These are phyloP conservation scores for Hermanozyma aechmeae DNA, from an alignment of 805 yeast genomes.

Conservation along the genomic window DNA sequence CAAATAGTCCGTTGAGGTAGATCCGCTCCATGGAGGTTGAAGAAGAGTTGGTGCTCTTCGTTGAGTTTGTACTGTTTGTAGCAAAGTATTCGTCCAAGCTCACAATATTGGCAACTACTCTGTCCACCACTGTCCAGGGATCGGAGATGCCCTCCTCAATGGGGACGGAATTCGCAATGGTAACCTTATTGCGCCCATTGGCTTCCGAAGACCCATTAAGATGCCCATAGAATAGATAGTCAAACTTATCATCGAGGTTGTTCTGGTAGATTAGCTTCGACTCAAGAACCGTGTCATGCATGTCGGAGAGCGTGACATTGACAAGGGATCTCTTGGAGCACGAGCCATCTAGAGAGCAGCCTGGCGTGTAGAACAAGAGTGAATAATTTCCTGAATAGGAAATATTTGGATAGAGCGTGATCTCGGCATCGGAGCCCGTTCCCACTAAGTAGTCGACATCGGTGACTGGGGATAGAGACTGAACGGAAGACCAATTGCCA, in stretches of 20 bases:
- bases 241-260: slow-evolving; percentile 73
- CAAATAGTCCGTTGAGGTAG: slow-evolving; percentile 69
- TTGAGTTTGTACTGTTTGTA: slow-evolving; percentile 6
- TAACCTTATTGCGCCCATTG: slow-evolving; percentile 20
- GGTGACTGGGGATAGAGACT: slow-evolving; percentile 13
- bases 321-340: slow-evolving; percentile 70
- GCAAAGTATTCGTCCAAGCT: slow-evolving; percentile 34
- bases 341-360: slow-evolving; percentile 60
- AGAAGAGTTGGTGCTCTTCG: slow-evolving; percentile 9
- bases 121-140: slow-evolving; percentile 63
- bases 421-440: slow-evolving; percentile 17
- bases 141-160: slow-evolving; percentile 11
- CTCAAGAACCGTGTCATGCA: slow-evolving; percentile 34
- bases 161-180: slow-evolving; percentile 16
- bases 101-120: slow-evolving; percentile 41
- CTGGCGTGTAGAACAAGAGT: slow-evolving; percentile 74
- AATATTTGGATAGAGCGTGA: slow-evolving; percentile 56
- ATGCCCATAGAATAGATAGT: slow-evolving; percentile 63
- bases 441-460: slow-evolving; percentile 26
- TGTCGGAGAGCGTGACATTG: slow-evolving; percentile 58
- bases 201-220: slow-evolving; percentile 34
- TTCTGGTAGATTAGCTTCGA: slow-evolving; percentile 61
- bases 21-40: slow-evolving; percentile 14
- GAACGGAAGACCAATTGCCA: slow-evolving; percentile 23
- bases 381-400: slow-evolving; percentile 68